Evolutionary conservation across 345 rosid species (phyloP).

Genomic region (Schrenkiella parvula): DNA sequence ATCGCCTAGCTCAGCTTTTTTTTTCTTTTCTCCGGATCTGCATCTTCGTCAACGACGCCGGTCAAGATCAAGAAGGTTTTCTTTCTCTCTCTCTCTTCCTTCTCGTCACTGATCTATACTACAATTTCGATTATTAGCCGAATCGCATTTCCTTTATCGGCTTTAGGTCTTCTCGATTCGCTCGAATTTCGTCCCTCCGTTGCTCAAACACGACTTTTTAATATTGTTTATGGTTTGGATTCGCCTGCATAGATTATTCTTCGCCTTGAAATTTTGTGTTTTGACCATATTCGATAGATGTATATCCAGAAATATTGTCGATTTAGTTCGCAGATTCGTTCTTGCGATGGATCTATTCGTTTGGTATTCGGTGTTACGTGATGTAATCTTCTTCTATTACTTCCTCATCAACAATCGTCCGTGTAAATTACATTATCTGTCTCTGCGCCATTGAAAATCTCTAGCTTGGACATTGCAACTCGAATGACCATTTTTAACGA

Average conservation of each 20-base stretch:
- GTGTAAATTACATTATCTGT: not conserved
- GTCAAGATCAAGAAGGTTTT: conserved; percentile 23
- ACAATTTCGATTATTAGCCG: conserved; percentile 3
- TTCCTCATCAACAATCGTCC: not conserved
- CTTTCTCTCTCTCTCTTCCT: conserved; percentile 6
- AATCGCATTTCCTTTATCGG: conserved; percentile 12
- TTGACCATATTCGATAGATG: not conserved
- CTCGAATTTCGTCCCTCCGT: conserved; percentile 1
- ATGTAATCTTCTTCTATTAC: not conserved
- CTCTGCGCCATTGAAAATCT: not conserved
- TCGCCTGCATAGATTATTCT: not conserved
- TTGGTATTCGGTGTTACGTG: not conserved
- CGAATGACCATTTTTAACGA: not conserved
- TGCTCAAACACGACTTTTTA: not conserved
- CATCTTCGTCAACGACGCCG: conserved; percentile 16
- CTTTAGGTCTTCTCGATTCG: conserved; percentile 10
- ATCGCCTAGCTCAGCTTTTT: conserved; percentile 1
- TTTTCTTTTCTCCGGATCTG: conserved; percentile 26
- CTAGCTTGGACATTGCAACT: not conserved
- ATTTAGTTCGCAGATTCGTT: conserved; percentile 5
- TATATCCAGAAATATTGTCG: not conserved
- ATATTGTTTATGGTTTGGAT: not conserved
- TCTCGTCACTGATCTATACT: conserved; percentile 21
- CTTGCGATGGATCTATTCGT: conserved; percentile 15
- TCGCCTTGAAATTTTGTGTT: not conserved